phyloP scores from a whole-genome alignment of 371 early-diverging fungal species.

The Mycotypha africana region DNA sequence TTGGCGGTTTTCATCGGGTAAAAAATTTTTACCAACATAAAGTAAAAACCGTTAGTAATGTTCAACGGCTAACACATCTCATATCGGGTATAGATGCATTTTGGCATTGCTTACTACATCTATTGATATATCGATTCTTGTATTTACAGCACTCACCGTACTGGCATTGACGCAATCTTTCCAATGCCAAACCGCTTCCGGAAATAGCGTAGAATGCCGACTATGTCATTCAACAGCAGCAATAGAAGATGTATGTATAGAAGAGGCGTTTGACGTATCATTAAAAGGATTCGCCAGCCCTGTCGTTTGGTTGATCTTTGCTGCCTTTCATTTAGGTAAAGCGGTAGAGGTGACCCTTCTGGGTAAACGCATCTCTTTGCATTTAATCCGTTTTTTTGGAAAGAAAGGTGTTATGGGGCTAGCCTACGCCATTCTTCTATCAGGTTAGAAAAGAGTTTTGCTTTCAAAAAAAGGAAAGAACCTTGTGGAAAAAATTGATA shows the following conservation, averaged over 20 bases:
- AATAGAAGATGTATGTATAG: no score
- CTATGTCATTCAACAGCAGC: no score
- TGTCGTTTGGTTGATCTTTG: constrained; percentile 65
- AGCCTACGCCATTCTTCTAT: constrained; percentile 53
- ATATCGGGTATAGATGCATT: constrained; percentile 50
- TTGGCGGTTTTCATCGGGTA: constrained; percentile 47
- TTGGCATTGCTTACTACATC: constrained; percentile 54
- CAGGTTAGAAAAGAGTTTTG: no score
- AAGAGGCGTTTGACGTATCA: constrained; percentile 51
- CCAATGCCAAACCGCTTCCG: constrained; percentile 43
- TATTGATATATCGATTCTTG: constrained; percentile 51
- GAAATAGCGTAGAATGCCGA: constrained; percentile 45
- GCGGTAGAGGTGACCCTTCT: constrained; percentile 58
- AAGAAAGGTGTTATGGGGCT: constrained; percentile 49
- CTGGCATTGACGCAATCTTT: constrained; percentile 55
- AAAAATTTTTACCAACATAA: background rate
- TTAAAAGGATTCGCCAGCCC: constrained; percentile 57
- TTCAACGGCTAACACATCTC: no score
- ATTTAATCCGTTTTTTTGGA: constrained; percentile 51
- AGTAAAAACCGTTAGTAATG: background rate
- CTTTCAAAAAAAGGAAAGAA: no score
- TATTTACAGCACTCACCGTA: constrained; percentile 45
- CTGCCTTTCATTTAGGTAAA: constrained; percentile 67
- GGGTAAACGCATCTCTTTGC: constrained; percentile 52
- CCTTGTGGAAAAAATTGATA: no score